Evolutionary conservation across 2,329 filamentous ascomycete genomes (phyloP), one percentile per base, ranked within the genome.

Genomic region (Coniochaeta pulveracea): DNA sequence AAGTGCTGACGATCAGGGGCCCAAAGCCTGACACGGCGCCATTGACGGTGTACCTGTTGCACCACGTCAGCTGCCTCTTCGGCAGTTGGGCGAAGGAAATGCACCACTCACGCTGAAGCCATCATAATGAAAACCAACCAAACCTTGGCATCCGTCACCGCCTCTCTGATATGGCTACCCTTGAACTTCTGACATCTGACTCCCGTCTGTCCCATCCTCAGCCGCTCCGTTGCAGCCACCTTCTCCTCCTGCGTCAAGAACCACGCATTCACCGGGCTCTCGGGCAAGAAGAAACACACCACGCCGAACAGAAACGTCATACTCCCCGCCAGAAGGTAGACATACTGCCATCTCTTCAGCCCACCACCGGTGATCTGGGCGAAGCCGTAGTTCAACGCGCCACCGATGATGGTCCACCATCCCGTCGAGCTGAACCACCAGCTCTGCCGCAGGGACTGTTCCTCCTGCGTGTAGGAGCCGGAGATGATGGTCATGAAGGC

Each of bases 21-120:
- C 79, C 79, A 46, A 84, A 84, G 1, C 78, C 78, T 22, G 66
- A 71, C 9, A 84, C 72, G 6, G 78, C 80, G 8, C 79, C 79
- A 45, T 84, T 84, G 39, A 83, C 70, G 0, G 76, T 80, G 44
- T 83, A 80, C 2, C 58, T 62, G 21, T 10, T n/a, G n/a, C 5
- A 21, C 11, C 10, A 10, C 8, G 17, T 37, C 16, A 33, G 27
- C 25, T 10, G 10, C 5, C 4, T 16, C 18, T 15, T 23, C 14
- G 9, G n/a, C 10, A n/a, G n/a, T 14, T 14, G 19, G 26, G 25
- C 10, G 7, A n/a, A 8, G 9, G 8, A 15, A 14, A n/a, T 7
- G 2, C 14, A 6, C 4, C 5, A 52, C 59, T 45, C 34, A 65
- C 39, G 76, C 76, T 1, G 74, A 71, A 1, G 71, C 73, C 76